Evolutionary conservation across 2,329 filamentous ascomycete species (phyloP), one percentile per base, ranked within the genome.

Genomic region (Pezicula carpinea): DNA sequence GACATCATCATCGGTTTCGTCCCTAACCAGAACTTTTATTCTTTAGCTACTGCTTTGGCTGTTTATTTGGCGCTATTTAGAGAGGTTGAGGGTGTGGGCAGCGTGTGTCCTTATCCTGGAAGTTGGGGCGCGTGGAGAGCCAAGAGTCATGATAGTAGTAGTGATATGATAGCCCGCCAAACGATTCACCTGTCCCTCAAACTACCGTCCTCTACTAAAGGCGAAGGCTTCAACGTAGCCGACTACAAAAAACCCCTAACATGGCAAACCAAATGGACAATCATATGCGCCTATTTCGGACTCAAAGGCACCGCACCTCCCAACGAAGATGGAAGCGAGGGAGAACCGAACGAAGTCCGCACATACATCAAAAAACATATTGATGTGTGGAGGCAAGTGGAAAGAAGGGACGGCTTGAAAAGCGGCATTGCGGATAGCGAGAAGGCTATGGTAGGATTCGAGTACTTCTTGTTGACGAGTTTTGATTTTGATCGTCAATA

Each of bases 401-500:
- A 60, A 53, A 55, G 43, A 45, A 67, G 61, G 29, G 64, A 73
- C 54, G 62, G 48, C 2, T 55, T 74, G 40, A 62, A 65, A 41
- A 59, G 53, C 5, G 67, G 68, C 2, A 63, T 66, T 45, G 66
- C 66, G 17, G 64, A 70, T 50, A 64, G 61, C 36, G 59, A 64
- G 5, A 59, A 57, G 46, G 64, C 61, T 10, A 58, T 66, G 21
- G 59, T 62, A 14, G 66, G 65, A 0, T 70, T 69, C 39, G 69
- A 72, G 55, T 64, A 69, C 43, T 68, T 69, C 40, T 58, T 73
- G 43, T 60, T 74, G 49, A 66, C 65, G 8, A 59, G 64, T 44
- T 71, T 72, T 49, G 67, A 72, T 51, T 70, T 69, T 46, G 69
- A 73, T 51, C 60, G 70, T 14, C 67, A 72, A 35, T 68, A 67